Evolutionary conservation across 1,139 yeast species (phyloP).

Genomic region (Pichia sp.): DNA sequence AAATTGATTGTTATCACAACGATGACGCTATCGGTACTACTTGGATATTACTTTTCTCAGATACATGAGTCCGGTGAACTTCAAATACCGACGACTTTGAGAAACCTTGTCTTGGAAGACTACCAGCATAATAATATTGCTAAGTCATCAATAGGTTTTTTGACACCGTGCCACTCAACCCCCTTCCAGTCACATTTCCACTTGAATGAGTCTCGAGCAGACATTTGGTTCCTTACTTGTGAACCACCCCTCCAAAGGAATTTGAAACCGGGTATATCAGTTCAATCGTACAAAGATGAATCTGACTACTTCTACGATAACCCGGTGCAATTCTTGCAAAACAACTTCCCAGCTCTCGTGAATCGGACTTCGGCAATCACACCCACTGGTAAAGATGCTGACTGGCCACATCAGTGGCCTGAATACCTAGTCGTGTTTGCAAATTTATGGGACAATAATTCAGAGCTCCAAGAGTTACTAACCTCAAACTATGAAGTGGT

Average conservation of each 20-base stretch:
- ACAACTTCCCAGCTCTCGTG: slow-evolving; percentile 37
- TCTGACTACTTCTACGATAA: slow-evolving; percentile 76
- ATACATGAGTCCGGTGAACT: slow-evolving; percentile 84
- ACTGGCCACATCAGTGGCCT: slow-evolving; percentile 54
- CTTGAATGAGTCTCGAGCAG: slow-evolving; percentile 36
- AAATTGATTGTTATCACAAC: slow-evolving; percentile 4
- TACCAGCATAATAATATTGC: neutral
- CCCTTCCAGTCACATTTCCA: slow-evolving; percentile 91
- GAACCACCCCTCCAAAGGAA: slow-evolving; percentile 67
- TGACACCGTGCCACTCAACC: slow-evolving; percentile 96
- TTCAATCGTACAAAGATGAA: slow-evolving; percentile 63
- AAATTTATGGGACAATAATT: slow-evolving; percentile 8
- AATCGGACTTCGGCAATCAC: too few relatives aligned
- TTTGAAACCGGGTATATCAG: slow-evolving; percentile 1
- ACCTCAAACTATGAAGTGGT: slow-evolving; percentile 2
- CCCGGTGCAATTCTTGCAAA: slow-evolving; percentile 46
- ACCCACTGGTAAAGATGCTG: slow-evolving; percentile 3
- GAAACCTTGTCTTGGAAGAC: neutral
- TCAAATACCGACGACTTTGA: slow-evolving; percentile 42
- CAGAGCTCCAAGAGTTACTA: neutral
- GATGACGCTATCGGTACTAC: slow-evolving; percentile 11
- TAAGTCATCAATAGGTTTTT: slow-evolving; percentile 53
- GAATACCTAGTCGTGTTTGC: slow-evolving; percentile 66
- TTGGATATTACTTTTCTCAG: slow-evolving; percentile 37
- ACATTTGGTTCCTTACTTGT: slow-evolving; percentile 76